Conservation (phyloP, 768 basidiomycete species). For the Tricholoma sp. region DNA sequence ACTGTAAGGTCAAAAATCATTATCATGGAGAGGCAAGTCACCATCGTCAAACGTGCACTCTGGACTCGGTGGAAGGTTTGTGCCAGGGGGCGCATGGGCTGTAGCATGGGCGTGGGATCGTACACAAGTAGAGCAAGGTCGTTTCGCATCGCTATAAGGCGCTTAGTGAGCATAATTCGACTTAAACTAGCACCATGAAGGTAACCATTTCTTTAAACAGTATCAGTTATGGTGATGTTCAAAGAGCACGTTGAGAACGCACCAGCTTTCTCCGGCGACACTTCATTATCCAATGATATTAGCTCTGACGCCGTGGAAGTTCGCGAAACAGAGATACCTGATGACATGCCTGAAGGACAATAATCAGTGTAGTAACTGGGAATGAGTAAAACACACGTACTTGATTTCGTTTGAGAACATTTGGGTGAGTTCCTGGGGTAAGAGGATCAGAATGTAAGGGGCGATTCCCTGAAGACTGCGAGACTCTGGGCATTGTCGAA, state of each 20-base stretch:
- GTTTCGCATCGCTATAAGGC: constrained; percentile 57
- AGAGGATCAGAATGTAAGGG: constrained; percentile 22
- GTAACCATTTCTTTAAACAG: constrained; percentile 55
- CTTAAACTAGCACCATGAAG: constrained; percentile 4
- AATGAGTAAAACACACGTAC: constrained; percentile 21
- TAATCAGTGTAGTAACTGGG: constrained; percentile 1
- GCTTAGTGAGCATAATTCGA: neutral
- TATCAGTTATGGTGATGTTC: constrained; percentile 1
- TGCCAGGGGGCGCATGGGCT: constrained; percentile 56
- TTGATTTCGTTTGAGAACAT: constrained; percentile 51
- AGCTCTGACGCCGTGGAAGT: constrained; percentile 7
- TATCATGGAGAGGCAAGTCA: constrained; percentile 20
- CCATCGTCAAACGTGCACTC: constrained; percentile 79
- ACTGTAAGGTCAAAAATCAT: neutral
- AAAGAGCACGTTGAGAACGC: constrained; percentile 18
- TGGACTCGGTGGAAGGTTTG: constrained; percentile 46
- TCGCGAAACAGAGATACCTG: constrained; percentile 31
- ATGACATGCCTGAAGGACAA: constrained; percentile 43
- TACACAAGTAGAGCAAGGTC: constrained; percentile 74
- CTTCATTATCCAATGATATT: constrained; percentile 29
- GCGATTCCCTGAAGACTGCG: constrained; percentile 20
- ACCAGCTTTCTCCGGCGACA: constrained; percentile 74
- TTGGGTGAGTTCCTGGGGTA: constrained; percentile 30
- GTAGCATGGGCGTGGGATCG: constrained; percentile 70
- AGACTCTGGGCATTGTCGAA: constrained; percentile 35